Percentiles rank a stretch among this genome's conserved stretches.
Conservation (phyloP, 306 rosid species). For the Vigna radiata region DNA sequence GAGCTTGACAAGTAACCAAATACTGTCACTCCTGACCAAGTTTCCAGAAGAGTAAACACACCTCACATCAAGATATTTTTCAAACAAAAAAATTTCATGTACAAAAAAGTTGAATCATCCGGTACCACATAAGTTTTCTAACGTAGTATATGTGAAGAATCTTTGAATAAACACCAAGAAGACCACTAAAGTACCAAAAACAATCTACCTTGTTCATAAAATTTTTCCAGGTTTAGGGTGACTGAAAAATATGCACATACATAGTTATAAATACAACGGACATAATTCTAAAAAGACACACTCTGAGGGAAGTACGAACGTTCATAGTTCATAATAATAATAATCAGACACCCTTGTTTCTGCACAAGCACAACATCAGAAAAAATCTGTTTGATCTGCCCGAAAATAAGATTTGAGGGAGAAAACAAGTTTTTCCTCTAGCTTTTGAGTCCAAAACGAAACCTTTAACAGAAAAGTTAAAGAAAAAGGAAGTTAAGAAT, state of each 20-base stretch:
- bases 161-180: not conserved
- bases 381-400: not conserved
- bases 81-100: not conserved
- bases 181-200: not conserved
- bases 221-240: not conserved
- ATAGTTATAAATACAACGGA: not conserved
- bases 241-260: not conserved
- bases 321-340: not conserved
- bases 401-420: not conserved
- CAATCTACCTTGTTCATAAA: not conserved
- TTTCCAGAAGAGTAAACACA: slow-evolving; percentile 28
- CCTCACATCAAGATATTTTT: not conserved
- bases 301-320: not conserved
- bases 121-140: not conserved
- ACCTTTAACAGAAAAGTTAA: slow-evolving; percentile 16
- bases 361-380: not conserved
- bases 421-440: slow-evolving; percentile 2
- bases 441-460: slow-evolving; percentile 20
- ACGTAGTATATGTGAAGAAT: slow-evolving; percentile 14
- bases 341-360: not conserved
- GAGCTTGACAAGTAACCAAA: slow-evolving; percentile 43
- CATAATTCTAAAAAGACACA: not conserved
- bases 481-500: not conserved
- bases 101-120: not conserved
- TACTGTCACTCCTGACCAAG: slow-evolving; percentile 30